Conservation (phyloP, 768 basidiomycete genomes). For the Leccinum variicolor region DNA sequence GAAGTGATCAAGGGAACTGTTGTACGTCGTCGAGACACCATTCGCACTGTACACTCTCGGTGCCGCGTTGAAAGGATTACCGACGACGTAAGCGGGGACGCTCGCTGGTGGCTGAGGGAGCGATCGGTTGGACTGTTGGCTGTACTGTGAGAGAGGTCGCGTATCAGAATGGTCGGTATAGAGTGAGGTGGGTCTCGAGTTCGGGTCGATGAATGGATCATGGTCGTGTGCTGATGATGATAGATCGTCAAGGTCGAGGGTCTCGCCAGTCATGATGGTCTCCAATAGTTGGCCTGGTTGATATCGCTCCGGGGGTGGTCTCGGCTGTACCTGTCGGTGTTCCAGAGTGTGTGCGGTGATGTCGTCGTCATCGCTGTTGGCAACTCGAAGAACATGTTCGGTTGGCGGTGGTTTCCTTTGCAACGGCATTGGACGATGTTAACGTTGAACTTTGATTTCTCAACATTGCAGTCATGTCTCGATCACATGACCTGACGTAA, state of each 20-base stretch:
- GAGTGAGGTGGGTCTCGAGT: constrained; percentile 27
- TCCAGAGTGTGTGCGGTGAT: constrained; percentile 6
- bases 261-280: constrained; percentile 65
- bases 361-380: constrained; percentile 2
- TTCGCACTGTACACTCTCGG: constrained; percentile 9
- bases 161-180: constrained; percentile 27
- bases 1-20: constrained; percentile 50
- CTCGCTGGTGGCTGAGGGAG: constrained; percentile 24
- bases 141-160: constrained; percentile 33
- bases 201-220: constrained; percentile 28
- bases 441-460: not conserved
- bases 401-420: constrained; percentile 21
- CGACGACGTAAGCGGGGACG: constrained; percentile 15
- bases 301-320: constrained; percentile 38
- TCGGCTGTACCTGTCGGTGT: not conserved
- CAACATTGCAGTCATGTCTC: not conserved
- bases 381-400: not conserved
- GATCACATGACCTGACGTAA: constrained; percentile 22
- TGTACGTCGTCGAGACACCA: constrained; percentile 34
- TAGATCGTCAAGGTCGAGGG: constrained; percentile 47
- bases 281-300: constrained; percentile 59
- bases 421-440: constrained; percentile 1
- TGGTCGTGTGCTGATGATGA: constrained; percentile 28
- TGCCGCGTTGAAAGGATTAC: constrained; percentile 23
- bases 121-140: constrained; percentile 31